Conservation (phyloP, 192 early-diverging fungal genomes). For the Coemansia sp. region DNA sequence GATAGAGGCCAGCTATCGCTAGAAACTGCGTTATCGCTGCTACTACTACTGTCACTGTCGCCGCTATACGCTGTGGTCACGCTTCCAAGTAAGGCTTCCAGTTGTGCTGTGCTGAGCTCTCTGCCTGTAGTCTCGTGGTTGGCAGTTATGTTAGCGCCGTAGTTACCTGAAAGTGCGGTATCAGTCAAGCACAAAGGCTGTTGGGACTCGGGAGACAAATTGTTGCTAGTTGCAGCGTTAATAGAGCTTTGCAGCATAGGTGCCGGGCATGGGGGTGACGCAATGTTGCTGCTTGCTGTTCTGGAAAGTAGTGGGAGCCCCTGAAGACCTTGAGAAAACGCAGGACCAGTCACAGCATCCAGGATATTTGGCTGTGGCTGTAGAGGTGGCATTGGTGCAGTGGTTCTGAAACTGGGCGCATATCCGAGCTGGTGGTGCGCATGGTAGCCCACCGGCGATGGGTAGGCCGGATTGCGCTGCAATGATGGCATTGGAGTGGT, state of each 20-base stretch:
- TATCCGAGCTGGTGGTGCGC: constrained; percentile 9
- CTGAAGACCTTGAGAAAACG: background rate
- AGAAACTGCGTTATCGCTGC: constrained; percentile 14
- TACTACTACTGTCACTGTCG: constrained; percentile 15
- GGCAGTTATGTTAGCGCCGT: background rate
- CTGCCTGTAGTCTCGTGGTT: background rate
- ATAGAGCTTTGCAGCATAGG: background rate
- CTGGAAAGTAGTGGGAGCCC: constrained; percentile 4
- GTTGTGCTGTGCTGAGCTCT: constrained; percentile 8
- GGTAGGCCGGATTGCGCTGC: background rate
- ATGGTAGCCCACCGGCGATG: background rate
- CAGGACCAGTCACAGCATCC: background rate
- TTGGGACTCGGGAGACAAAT: constrained; percentile 4
- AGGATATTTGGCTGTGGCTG: background rate
- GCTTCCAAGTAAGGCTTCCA: constrained; percentile 20
- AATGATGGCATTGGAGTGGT: background rate
- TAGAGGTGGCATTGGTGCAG: background rate
- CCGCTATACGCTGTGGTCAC: background rate
- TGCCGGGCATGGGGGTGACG: background rate
- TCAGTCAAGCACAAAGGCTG: constrained; percentile 6
- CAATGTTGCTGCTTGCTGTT: background rate
- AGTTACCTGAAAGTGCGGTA: background rate
- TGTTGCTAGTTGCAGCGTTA: background rate
- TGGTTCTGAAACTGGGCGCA: constrained; percentile 18
- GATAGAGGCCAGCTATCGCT: constrained; percentile 5